phyloP scores from a whole-genome alignment of 2,329 filamentous ascomycete species.

The Pseudogymnoascus sp. region DNA sequence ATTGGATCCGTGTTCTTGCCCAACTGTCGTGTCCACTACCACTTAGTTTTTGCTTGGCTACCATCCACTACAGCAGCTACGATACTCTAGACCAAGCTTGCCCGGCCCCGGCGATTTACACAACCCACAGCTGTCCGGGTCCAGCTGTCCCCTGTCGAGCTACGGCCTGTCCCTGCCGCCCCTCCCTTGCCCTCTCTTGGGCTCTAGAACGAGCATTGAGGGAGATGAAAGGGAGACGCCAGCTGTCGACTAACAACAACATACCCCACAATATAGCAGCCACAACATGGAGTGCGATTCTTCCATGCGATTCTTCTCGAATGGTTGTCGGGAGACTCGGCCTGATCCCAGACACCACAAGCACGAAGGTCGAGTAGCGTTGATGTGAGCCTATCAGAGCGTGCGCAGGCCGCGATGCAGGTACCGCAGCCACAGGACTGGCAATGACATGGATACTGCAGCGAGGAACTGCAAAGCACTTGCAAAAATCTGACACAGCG shows the following conservation, averaged over 20 bases:
- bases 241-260: background rate
- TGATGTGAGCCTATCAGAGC: background rate
- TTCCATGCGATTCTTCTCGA: background rate
- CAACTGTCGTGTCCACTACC: background rate
- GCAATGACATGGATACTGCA: constrained; percentile 3
- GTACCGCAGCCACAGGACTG: constrained; percentile 5
- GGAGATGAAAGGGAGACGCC: constrained; percentile 2
- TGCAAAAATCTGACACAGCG: constrained; percentile 1
- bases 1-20: background rate
- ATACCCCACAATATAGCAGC: constrained; percentile 5
- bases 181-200: background rate
- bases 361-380: background rate
- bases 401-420: background rate
- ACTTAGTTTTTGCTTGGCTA: background rate
- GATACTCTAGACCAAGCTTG: constrained; percentile 6
- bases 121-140: background rate
- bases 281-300: background rate
- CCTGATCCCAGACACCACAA: background rate
- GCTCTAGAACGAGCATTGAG: background rate
- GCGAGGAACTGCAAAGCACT: background rate
- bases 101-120: background rate
- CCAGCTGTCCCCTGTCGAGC: constrained; percentile 4
- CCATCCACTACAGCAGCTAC: background rate
- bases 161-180: constrained; percentile 1
- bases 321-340: background rate